Evolutionary conservation across 1,284 basidiomycete genomes (phyloP), one percentile per base, ranked within the genome.

Genomic region (Limonomyces culmigenus): DNA sequence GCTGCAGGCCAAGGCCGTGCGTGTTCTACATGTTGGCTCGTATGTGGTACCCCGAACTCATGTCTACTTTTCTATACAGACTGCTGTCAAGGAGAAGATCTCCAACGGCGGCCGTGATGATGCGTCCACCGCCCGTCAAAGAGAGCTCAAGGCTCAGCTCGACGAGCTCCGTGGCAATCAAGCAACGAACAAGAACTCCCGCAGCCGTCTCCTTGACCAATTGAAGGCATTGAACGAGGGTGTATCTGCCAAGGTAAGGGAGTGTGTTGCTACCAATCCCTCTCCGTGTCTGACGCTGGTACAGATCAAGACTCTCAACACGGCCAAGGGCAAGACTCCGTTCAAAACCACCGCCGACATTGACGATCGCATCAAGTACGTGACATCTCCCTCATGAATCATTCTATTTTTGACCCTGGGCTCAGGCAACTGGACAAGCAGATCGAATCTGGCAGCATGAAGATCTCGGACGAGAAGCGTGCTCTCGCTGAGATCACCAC

Each of bases 391-490:
- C 30, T 11, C 8, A 17, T 32, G 16, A 8, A 32, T 10, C 11
- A 10, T 13, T 32, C 30, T n/a, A 27, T 8, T 4, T 29, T 36
- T 17, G 20, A 30, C 19, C 15, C 30, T 17, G 25, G 39, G 12
- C 35, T 20, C 48, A 92, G 86, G 47, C 65, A 75, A 44, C 65
- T 91, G 48, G 85, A 92, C 42, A 79, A 70, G 48, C 83, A 91
- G 52, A 78, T 99, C 41, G 93, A 97, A 51, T 83, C 85, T 6
- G 95, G 93, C 16, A 74, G 53, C 43, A 69, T 98, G 70, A 96
- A 91, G 56, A 69, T 98, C 38, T 91, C 83, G 27, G 93, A 96
- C 39, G 95, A 98, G 61, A 97, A 96, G 60, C 79, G 87, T 44
- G 87, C 92, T 4, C 67, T 99, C 15, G 70, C 74, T 46, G 93